Evolutionary conservation across 2,329 filamentous ascomycete genomes (phyloP).

Genomic region (Zymoseptoria tritici): DNA sequence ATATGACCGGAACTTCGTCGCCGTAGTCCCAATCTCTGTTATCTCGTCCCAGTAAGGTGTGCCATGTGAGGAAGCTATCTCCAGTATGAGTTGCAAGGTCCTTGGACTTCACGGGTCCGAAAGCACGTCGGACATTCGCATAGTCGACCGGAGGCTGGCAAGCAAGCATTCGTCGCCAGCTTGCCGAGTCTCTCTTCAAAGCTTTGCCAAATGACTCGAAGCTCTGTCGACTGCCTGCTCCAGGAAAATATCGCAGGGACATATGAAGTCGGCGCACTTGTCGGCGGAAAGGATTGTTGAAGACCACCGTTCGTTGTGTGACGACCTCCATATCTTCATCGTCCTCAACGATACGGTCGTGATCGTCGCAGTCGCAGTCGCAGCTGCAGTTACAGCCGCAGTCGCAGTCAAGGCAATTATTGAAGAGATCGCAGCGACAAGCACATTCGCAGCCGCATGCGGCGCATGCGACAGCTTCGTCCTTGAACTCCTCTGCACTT

Average conservation of each 20-base stretch:
- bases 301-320: not conserved
- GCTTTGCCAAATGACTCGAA: not conserved
- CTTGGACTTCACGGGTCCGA: not conserved
- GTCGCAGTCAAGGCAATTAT: not conserved
- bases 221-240: not conserved
- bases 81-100: not conserved
- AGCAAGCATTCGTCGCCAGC: slow-evolving; percentile 5
- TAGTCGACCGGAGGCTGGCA: not conserved
- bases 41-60: not conserved
- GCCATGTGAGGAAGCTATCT: not conserved
- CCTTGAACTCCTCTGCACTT: too few species aligned
- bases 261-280: not conserved
- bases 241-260: not conserved
- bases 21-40: not conserved
- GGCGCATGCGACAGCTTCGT: too few species aligned
- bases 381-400: not conserved
- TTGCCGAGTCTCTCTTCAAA: not conserved
- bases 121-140: not conserved
- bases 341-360: not conserved
- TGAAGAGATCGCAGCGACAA: too few species aligned
- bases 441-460: too few species aligned
- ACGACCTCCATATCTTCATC: not conserved
- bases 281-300: not conserved
- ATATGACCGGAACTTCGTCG: not conserved
- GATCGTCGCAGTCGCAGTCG: not conserved